These are phyloP conservation scores for Helicocarpus griseus DNA, from an alignment of 2,329 filamentous ascomycete genomes.

Conservation along the genomic window DNA sequence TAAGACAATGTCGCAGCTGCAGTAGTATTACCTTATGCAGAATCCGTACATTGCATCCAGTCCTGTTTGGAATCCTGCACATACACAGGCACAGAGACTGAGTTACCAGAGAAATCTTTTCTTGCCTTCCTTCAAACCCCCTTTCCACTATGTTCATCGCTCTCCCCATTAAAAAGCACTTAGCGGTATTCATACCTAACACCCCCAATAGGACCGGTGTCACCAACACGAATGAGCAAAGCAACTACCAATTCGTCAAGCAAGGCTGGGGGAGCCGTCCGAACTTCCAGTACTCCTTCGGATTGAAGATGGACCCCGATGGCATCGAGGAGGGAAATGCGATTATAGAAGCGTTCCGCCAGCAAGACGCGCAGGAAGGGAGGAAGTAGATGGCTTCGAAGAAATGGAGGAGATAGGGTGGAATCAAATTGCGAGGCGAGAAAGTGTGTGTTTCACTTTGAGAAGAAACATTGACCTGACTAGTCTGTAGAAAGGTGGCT, in stretches of 20 bases:
- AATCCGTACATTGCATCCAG: no score
- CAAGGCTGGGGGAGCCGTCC: constrained; percentile 12
- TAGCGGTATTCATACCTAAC: no score
- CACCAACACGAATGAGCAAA: constrained; percentile 1
- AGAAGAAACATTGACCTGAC: no score
- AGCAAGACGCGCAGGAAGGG: neutral
- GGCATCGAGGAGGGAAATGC: constrained; percentile 14
- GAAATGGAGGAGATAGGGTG: neutral
- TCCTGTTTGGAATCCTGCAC: neutral
- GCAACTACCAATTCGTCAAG: constrained; percentile 13
- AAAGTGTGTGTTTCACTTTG: no score
- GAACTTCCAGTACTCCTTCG: constrained; percentile 16
- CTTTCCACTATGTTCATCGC: no score
- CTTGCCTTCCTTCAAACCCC: no score
- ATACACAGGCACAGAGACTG: no score
- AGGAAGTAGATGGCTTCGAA: neutral
- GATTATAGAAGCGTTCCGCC: constrained; percentile 13
- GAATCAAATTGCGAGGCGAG: neutral
- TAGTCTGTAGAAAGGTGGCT: no score
- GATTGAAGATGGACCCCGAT: constrained; percentile 12
- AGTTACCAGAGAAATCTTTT: no score
- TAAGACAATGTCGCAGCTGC: neutral
- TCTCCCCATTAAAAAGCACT: no score
- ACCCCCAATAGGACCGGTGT: no score
- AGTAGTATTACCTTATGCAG: no score